phyloP scores from a whole-genome alignment of 257 asterid genomes.

The Plectranthus barbatus region DNA sequence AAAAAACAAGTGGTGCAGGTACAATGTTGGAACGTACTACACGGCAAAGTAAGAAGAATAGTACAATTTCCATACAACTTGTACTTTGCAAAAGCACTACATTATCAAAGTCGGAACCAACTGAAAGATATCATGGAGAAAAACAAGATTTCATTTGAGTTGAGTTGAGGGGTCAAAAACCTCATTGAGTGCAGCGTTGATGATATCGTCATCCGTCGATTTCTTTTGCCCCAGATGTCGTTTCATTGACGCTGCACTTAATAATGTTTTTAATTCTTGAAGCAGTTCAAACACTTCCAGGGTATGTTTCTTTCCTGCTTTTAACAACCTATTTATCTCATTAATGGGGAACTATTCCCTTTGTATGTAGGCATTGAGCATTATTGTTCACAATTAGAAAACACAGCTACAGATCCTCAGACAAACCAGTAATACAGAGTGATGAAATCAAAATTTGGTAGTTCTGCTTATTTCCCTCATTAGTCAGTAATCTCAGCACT shows the following conservation, averaged over 20 bases:
- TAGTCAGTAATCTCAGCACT: neutral
- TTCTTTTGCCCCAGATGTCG: neutral
- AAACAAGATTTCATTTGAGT: neutral
- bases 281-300: neutral
- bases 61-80: conserved; percentile 20
- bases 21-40: conserved; percentile 17
- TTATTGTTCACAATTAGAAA: neutral
- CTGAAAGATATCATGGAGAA: neutral
- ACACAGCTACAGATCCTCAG: neutral
- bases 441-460: too few relatives aligned
- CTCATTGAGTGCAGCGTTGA: conserved; percentile 90
- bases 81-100: conserved; percentile 24
- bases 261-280: conserved; percentile 37
- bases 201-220: conserved; percentile 16
- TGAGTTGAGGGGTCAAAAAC: conserved; percentile 39
- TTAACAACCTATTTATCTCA: too few relatives aligned
- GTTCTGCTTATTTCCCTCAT: too few relatives aligned
- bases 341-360: neutral
- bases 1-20: conserved; percentile 8
- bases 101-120: neutral
- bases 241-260: conserved; percentile 43
- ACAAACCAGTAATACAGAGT: too few relatives aligned
- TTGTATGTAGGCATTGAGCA: neutral
- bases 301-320: neutral
- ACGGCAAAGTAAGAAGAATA: conserved; percentile 14